These are phyloP conservation scores for Cercospora zeae-maydis DNA, from an alignment of 2,329 filamentous ascomycete species.

Conservation along the genomic window DNA sequence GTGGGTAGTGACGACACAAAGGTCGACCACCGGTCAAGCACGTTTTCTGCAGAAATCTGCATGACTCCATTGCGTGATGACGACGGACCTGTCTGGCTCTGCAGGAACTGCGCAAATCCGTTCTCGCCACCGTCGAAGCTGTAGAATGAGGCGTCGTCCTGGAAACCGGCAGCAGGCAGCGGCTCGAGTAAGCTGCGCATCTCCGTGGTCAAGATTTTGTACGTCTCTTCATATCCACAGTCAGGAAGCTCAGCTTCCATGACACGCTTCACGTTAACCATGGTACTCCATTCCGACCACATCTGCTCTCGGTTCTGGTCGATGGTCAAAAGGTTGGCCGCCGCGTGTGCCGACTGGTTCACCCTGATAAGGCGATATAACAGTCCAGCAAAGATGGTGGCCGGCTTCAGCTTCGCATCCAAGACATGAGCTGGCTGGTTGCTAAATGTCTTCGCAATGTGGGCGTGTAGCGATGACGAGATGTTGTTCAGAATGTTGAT, in stretches of 20 bases:
- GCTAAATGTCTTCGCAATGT: conserved; percentile 81
- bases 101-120: conserved; percentile 42
- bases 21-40: conserved; percentile 73
- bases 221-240: conserved; percentile 54
- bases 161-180: conserved; percentile 45
- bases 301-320: conserved; percentile 88
- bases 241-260: conserved; percentile 56
- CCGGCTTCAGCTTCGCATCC: conserved; percentile 80
- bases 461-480: conserved; percentile 71
- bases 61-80: conserved; percentile 27
- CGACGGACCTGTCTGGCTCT: conserved; percentile 30
- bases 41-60: conserved; percentile 54
- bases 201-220: conserved; percentile 56
- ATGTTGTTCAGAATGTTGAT: conserved; percentile 84
- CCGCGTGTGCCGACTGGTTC: conserved; percentile 89
- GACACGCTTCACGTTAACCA: conserved; percentile 55
- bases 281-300: conserved; percentile 83
- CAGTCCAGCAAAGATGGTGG: conserved; percentile 80
- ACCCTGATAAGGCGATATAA: conserved; percentile 84
- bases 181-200: conserved; percentile 69
- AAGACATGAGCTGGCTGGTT: conserved; percentile 81
- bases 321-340: conserved; percentile 86
- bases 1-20: conserved; percentile 67
- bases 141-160: conserved; percentile 41
- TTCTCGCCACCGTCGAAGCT: conserved; percentile 42